Evolutionary conservation across 208 protist species (phyloP).

Genomic region (Leishmania gerbilli): DNA sequence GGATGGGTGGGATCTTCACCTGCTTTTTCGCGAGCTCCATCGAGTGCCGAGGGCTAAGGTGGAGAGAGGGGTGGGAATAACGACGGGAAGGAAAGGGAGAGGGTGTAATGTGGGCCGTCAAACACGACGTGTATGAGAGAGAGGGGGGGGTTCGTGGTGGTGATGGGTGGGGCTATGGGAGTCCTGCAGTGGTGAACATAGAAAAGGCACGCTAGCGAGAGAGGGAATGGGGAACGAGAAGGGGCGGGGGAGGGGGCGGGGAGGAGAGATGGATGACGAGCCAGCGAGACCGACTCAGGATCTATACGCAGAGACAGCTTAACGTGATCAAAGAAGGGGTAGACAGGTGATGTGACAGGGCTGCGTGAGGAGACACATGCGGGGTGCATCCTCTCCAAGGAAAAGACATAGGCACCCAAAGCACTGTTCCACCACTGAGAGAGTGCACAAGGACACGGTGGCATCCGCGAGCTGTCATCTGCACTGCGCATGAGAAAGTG

Average conservation of each 20-base stretch:
- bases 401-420: not conserved
- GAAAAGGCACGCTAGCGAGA: not conserved
- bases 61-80: not conserved
- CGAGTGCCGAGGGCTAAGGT: not conserved
- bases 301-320: not conserved
- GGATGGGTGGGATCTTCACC: conserved; percentile 27
- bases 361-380: not conserved
- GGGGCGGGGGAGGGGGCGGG: not conserved
- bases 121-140: not conserved
- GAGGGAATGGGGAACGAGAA: conserved; percentile 1
- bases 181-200: not conserved
- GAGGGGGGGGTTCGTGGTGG: not conserved
- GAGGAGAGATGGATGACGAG: not conserved
- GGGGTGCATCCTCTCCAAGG: not conserved
- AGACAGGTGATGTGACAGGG: not conserved
- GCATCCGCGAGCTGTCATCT: not conserved
- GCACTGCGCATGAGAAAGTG: not conserved
- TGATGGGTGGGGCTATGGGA: not conserved
- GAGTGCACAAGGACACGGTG: not conserved
- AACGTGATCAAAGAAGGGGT: conserved; percentile 5
- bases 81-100: not conserved
- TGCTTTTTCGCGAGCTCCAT: conserved; percentile 8
- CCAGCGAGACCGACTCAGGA: not conserved
- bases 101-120: not conserved
- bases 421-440: too few relatives aligned